Evolutionary conservation across 1,139 yeast species (phyloP), one percentile per base, ranked within the genome.

Genomic region (Magnusiomyces ingens): DNA sequence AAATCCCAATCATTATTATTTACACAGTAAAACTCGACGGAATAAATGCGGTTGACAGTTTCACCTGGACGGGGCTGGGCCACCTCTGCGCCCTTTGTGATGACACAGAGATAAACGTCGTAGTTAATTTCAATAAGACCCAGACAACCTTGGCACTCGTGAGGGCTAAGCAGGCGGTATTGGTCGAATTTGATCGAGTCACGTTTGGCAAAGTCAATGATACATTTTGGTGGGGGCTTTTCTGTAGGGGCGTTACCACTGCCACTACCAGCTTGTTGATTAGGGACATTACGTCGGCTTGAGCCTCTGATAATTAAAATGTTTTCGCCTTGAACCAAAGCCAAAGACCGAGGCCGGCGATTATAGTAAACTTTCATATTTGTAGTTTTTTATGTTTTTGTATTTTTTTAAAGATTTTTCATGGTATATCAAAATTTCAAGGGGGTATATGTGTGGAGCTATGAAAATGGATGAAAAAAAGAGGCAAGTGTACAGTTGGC

Each of bases 11-110:
- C 80, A 48, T 79, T 74, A 51, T 78, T 77, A 26, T 84, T 80
- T 57, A 93, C 72, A 53, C 96, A 85, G 59, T 85, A 78, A 66
- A 93, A 93, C 61, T 91, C 97, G 38, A 91, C 96, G 11, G 83
- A 82, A 65, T 77, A 80, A 46, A 93, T 93, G 61, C 84, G 81
- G 65, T 87, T 83, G 22, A 93, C 87, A 2, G 89, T 77, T 65
- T 93, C 96, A 44, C 81, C 80, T 0, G 84, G 82, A 11, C 88
- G 75, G 0, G 98, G 98, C 41, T 77, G 74, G 1, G 99, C 99
- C n/a, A 87, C 95, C 57, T 82, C 78, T 1, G 81, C 71, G 43
- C 81, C 75, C 0, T 90, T 85, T 0, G 95, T 85, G 53, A 94
- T 88, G 0, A 89, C 81, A 48, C 96, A 87, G 29, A 93, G 71